Percentiles rank a stretch among this genome's conserved stretches.
Conservation (phyloP, 352 stramenopile species). For the Elongisporangium prolatum region DNA sequence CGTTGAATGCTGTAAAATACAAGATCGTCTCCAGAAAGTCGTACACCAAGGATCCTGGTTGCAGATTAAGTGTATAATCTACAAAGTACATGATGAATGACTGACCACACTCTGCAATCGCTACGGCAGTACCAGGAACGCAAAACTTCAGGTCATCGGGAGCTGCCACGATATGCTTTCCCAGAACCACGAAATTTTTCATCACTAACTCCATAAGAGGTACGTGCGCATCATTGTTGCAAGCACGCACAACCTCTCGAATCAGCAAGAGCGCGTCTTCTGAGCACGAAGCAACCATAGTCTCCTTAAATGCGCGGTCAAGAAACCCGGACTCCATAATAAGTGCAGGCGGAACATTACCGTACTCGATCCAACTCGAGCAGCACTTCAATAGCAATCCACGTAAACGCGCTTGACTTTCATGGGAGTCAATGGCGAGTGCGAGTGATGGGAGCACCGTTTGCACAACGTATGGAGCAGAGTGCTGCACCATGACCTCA, state of each 20-base stretch:
- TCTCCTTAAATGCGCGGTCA: constrained; percentile 56
- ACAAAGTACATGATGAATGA: constrained; percentile 78
- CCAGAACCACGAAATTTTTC: constrained; percentile 71
- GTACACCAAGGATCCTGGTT: constrained; percentile 62
- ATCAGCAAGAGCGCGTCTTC: constrained; percentile 54
- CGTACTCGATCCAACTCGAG: constrained; percentile 73
- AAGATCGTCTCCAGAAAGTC: constrained; percentile 71
- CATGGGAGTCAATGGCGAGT: constrained; percentile 43
- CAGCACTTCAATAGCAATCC: constrained; percentile 60
- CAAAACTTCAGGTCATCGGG: constrained; percentile 35
- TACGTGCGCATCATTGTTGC: constrained; percentile 46
- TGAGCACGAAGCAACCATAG: constrained; percentile 25
- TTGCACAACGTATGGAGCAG: constrained; percentile 51
- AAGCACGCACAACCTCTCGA: constrained; percentile 63
- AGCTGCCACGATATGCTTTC: constrained; percentile 36
- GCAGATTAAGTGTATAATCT: constrained; percentile 59
- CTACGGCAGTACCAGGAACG: constrained; percentile 40
- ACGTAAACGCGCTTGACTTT: constrained; percentile 36
- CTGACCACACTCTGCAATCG: constrained; percentile 72
- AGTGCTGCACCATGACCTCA: constrained; percentile 64
- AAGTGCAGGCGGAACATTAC: constrained; percentile 38
- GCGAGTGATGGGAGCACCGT: constrained; percentile 56
- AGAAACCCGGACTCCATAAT: constrained; percentile 62
- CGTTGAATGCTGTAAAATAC: constrained; percentile 57
- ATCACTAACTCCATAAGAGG: constrained; percentile 77